Evolutionary conservation across 306 rosid species (phyloP).

Genomic region (Purshia tridentata): DNA sequence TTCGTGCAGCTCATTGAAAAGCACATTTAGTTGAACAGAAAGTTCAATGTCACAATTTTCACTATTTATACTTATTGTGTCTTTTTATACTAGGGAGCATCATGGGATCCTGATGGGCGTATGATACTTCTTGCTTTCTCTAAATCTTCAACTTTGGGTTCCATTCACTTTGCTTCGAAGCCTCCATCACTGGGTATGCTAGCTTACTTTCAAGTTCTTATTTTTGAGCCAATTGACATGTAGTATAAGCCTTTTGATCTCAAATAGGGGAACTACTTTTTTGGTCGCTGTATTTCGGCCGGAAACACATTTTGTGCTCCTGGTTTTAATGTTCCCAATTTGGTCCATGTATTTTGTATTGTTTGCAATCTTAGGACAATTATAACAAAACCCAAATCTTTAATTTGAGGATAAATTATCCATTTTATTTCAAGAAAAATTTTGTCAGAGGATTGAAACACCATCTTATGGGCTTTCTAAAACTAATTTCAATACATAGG

Average conservation of each 20-base stretch:
- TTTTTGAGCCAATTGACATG: constrained; percentile 13
- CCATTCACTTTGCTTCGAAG: constrained; percentile 94
- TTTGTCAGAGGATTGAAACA: too few species aligned
- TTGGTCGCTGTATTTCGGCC: too few species aligned
- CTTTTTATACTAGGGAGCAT: constrained; percentile 64
- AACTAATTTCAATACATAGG: too few species aligned
- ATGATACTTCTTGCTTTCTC: constrained; percentile 91
- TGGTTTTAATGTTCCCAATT: too few species aligned
- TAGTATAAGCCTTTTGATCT: background rate
- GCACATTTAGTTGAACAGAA: background rate
- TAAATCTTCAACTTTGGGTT: constrained; percentile 79
- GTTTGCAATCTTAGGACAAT: too few species aligned
- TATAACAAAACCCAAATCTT: too few species aligned
- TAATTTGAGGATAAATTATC: too few species aligned
- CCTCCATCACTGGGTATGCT: constrained; percentile 83
- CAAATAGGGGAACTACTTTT: too few species aligned
- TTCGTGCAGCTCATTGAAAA: background rate
- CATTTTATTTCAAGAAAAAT: too few species aligned
- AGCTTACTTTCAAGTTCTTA: constrained; percentile 22
- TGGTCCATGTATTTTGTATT: too few species aligned
- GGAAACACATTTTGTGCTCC: too few species aligned
- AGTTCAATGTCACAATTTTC: constrained; percentile 20
- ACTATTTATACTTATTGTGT: constrained; percentile 22
- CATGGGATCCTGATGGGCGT: constrained; percentile 96
- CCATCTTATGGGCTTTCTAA: too few species aligned